These are phyloP conservation scores for Cryphonectria carpinicola DNA, from an alignment of 2,329 filamentous ascomycete genomes.

Conservation along the genomic window DNA sequence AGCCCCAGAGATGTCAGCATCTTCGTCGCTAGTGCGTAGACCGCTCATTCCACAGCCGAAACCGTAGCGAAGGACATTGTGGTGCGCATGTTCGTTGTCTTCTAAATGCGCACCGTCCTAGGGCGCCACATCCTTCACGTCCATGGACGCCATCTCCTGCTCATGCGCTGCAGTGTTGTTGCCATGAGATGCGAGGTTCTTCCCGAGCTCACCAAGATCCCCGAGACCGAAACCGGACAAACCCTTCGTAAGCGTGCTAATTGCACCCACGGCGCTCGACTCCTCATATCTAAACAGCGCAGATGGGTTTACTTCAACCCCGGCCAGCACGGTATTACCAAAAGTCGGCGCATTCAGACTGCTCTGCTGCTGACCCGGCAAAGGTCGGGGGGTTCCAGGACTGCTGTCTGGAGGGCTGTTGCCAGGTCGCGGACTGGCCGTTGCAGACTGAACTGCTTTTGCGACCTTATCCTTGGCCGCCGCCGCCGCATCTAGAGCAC, in stretches of 20 bases:
- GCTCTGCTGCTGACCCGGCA: slow-evolving; percentile 42
- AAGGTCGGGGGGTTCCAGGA: slow-evolving; percentile 35
- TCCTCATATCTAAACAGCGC: neutral
- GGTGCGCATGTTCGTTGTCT: slow-evolving; percentile 7
- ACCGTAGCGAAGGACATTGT: neutral
- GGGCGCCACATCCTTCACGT: slow-evolving; percentile 24
- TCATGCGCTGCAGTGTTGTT: neutral
- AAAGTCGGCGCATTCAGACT: slow-evolving; percentile 22
- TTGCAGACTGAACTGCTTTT: slow-evolving; percentile 36
- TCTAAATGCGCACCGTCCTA: slow-evolving; percentile 29
- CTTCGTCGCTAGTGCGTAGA: neutral
- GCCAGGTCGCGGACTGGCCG: slow-evolving; percentile 49
- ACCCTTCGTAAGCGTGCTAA: slow-evolving; percentile 17
- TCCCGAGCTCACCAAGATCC: slow-evolving; percentile 5
- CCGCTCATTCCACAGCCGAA: slow-evolving; percentile 8
- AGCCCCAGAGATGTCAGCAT: neutral
- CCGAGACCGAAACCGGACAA: slow-evolving; percentile 21
- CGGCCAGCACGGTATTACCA: slow-evolving; percentile 26
- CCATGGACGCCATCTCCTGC: slow-evolving; percentile 27
- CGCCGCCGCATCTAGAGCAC: slow-evolving; percentile 58
- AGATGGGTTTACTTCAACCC: slow-evolving; percentile 22
- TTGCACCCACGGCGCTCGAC: neutral
- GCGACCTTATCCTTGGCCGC: slow-evolving; percentile 49
- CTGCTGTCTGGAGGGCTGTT: slow-evolving; percentile 34
- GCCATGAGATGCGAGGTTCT: neutral